A percentile compares a stretch with the other conserved stretches of the same genome.
These are phyloP conservation scores for Emmonsia crescens DNA, from an alignment of 2,329 filamentous ascomycete genomes.

Conservation along the genomic window DNA sequence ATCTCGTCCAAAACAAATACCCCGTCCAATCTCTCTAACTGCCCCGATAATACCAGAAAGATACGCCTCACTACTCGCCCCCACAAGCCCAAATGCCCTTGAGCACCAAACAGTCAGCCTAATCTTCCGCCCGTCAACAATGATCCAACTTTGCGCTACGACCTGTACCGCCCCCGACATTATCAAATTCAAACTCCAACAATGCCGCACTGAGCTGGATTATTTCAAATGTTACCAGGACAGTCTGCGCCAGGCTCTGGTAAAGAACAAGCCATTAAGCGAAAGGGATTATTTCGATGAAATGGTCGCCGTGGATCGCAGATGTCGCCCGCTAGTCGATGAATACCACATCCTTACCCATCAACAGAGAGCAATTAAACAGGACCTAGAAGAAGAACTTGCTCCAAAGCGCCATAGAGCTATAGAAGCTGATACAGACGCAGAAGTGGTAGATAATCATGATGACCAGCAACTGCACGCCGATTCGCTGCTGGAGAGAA, in stretches of 20 bases:
- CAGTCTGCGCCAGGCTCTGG: neutral
- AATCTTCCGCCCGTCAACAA: neutral
- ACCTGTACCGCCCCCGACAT: neutral
- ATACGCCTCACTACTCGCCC: neutral
- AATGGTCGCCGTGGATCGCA: neutral
- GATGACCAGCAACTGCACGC: neutral
- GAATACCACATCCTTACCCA: neutral
- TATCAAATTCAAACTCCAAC: neutral
- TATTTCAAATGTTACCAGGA: neutral
- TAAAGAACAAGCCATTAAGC: neutral
- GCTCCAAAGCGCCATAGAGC: neutral
- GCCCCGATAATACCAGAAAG: neutral
- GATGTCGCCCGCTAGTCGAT: neutral
- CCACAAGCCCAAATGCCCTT: neutral
- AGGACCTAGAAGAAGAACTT: neutral
- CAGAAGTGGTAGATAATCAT: too few relatives aligned
- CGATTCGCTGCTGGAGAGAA: neutral
- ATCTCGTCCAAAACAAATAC: neutral
- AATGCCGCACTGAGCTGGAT: neutral
- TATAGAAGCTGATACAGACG: neutral
- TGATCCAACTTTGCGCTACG: neutral
- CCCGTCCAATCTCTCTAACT: neutral
- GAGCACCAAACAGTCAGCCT: neutral
- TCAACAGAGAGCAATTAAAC: neutral
- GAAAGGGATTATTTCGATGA: neutral